A percentile compares a stretch with the other conserved stretches of the same genome.
phyloP scores from a whole-genome alignment of 2,329 filamentous ascomycete genomes.

The Aspergillus alliaceus region DNA sequence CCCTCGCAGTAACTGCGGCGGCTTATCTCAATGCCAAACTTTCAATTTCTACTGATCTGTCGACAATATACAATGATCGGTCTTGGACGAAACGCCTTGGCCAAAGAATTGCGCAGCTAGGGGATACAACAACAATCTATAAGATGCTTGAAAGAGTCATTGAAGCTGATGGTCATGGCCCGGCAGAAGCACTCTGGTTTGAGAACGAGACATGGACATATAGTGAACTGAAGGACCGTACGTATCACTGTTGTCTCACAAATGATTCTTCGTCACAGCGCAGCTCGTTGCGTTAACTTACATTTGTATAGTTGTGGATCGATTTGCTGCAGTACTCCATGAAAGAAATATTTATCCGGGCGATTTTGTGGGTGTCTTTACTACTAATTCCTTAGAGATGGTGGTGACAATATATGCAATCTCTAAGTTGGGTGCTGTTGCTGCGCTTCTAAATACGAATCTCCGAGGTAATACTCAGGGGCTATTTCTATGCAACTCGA shows the following conservation, averaged over 20 bases:
- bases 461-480: slow-evolving; percentile 44
- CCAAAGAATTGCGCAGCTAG: slow-evolving; percentile 37
- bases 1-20: slow-evolving; percentile 34
- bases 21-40: slow-evolving; percentile 48
- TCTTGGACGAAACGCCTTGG: slow-evolving; percentile 34
- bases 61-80: slow-evolving; percentile 34
- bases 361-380: slow-evolving; percentile 49
- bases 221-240: slow-evolving; percentile 44
- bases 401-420: slow-evolving; percentile 45
- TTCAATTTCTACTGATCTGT: slow-evolving; percentile 41
- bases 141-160: slow-evolving; percentile 44
- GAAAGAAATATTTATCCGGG: slow-evolving; percentile 36
- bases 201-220: slow-evolving; percentile 52
- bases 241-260: slow-evolving; percentile 12
- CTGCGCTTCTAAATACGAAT: slow-evolving; percentile 49
- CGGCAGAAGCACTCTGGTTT: slow-evolving; percentile 49
- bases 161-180: slow-evolving; percentile 38
- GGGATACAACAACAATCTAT: slow-evolving; percentile 43
- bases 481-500: not conserved
- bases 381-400: slow-evolving; percentile 52
- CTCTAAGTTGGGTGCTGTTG: slow-evolving; percentile 47
- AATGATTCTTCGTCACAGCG: not conserved
- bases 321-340: slow-evolving; percentile 45
- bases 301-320: slow-evolving; percentile 40
- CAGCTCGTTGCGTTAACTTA: slow-evolving; percentile 7